Evolutionary conservation across 1,284 basidiomycete genomes (phyloP), one percentile per base, ranked within the genome.

Genomic region (Trichosporon ovoides): DNA sequence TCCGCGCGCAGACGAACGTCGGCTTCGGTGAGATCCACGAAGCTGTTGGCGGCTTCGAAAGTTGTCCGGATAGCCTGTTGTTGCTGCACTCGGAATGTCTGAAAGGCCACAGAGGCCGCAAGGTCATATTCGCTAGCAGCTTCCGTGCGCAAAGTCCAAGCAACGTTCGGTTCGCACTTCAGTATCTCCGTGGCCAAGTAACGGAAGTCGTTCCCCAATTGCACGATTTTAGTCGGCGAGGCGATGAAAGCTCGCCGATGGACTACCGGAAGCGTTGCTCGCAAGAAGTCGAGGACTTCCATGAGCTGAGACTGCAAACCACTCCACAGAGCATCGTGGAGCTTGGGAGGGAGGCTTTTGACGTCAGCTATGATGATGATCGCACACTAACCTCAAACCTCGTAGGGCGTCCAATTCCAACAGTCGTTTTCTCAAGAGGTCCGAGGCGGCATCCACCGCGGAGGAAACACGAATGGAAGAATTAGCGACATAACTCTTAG

Each of bases 201-300:
- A 22, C 82, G 72, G 66, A 87, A 91, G 65, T 96, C 90, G 74
- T 98, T 98, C 20, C 88, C 85, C 70, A 90, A 89, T 53, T 87
- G 84, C 82, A 97, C 87, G 1, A 83, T 80, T 28, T 82, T 77
- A 14, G 84, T 83, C 6, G 87, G 80, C 0, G 83, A 81, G 35
- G 81, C 77, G 14, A 77, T 68, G 37, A 91, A 76, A 24, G 81
- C 78, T 19, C 78, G 69, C 82, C 81, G 7, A 87, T 82, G n/a
- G 89, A 89, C 73, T 89, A 87, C 33, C 94, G 77, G 0, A 88
- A 89, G 38, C 87, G 84, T 56, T 1, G 58, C 61, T 4, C 61
- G 58, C 3, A 63, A 33, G 12, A 63, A 54, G 19, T 60, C 58
- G 6, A 58, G 24, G 2, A 50, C 31, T 20, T 63, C 58, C 1